These are phyloP conservation scores for Chlamydomonas sp. DNA, from an alignment of 139 green algal genomes.

Conservation along the genomic window DNA sequence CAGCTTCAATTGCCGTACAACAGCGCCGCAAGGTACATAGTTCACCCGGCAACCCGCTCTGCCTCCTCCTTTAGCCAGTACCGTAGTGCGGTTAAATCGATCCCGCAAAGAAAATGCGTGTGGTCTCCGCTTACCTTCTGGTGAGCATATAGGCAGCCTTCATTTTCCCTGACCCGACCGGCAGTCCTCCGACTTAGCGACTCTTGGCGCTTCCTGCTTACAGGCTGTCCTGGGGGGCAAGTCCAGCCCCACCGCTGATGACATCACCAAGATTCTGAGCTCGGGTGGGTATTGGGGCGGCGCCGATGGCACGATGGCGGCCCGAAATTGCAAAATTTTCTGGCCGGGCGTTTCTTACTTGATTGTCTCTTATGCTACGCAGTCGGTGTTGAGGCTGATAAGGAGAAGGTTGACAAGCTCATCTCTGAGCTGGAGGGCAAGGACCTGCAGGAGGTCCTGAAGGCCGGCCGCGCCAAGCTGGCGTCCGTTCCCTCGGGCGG, in stretches of 20 bases:
- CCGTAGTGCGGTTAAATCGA: conserved; percentile 47
- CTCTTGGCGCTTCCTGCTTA: background rate
- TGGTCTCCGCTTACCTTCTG: conserved; percentile 70
- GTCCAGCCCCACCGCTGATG: conserved; percentile 65
- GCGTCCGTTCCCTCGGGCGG: conserved; percentile 74
- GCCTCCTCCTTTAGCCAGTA: too few species aligned
- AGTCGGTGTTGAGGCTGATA: conserved; percentile 80
- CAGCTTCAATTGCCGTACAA: too few species aligned
- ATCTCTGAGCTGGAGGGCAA: conserved; percentile 80
- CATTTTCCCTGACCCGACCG: too few species aligned
- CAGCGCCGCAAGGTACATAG: too few species aligned
- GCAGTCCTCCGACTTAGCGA: background rate
- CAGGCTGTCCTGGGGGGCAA: conserved; percentile 84
- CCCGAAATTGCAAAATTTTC: background rate
- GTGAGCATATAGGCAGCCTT: conserved; percentile 33
- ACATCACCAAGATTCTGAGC: conserved; percentile 77
- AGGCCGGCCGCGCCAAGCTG: conserved; percentile 71
- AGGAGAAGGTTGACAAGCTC: conserved; percentile 70
- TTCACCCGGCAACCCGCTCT: too few species aligned
- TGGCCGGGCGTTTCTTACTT: background rate
- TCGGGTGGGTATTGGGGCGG: conserved; percentile 52
- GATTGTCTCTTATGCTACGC: conserved; percentile 6
- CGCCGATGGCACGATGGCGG: background rate
- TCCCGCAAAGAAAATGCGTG: conserved; percentile 57
- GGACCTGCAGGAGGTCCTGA: conserved; percentile 62